Evolutionary conservation across 2,329 filamentous ascomycete species (phyloP), one percentile per base, ranked within the genome.

Genomic region (Penicillium sp.): DNA sequence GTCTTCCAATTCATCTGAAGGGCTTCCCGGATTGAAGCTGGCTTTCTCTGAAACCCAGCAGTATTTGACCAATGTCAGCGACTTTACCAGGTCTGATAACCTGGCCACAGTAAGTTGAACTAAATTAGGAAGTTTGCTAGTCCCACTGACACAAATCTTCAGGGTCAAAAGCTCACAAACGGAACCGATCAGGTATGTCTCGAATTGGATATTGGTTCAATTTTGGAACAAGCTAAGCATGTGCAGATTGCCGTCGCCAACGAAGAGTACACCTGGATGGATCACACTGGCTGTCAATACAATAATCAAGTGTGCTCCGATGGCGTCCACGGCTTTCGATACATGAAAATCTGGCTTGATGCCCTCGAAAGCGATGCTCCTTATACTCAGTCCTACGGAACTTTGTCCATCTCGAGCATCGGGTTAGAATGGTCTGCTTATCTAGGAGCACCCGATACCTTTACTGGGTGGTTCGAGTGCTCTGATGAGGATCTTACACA

Each of bases 301-400:
- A 72, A 65, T 18, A 69, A 55, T 6, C 66, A 80, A 53, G 79
- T 83, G 12, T 82, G 81, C 60, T 69, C 77, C 0, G 81, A 83
- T 54, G 81, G 81, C 2, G 67, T 83, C 5, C 81, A 83, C 51
- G 81, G 79, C 5, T 83, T 82, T 60, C 75, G 81, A 35, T 83
- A 82, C 55, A 60, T 83, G 37, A 80, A 75, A 50, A 76, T 82
- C 26, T 74, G 73, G 43, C 69, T 83, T 3, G 77, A 79, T 55
- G 76, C 79, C 0, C 62, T 82, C 1, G 25, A 69, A 1, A 57
- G 62, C 0, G 81, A 83, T 64, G 64, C 74, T 1, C 79, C 80
- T 2, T 72, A 79, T 61, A 79, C 80, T 0, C 68, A 73, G 0
- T 56, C 74, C 0, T 69, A 70, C 1, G 81, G 81, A 5, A 63